Evolutionary conservation across 1,284 basidiomycete species (phyloP), one percentile per base, ranked within the genome.

Genomic region (Ganoderma meredithae): DNA sequence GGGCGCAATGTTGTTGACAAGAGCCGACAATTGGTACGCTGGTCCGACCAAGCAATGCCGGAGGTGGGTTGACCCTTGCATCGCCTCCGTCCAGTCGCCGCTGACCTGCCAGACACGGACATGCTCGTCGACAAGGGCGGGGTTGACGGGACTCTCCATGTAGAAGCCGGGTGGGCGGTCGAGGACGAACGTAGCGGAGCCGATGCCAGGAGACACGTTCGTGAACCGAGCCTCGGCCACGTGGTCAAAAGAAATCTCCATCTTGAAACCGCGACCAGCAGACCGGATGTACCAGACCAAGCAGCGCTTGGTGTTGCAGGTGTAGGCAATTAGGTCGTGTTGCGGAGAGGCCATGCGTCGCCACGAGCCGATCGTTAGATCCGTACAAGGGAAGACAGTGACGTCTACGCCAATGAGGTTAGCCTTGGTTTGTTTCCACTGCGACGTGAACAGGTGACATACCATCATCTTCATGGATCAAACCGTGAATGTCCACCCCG

Each of bases 231-330:
- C 85, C 56, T 88, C 82, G 25, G 83, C 71, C 69, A 95, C 88
- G 70, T 78, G 83, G 66, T 87, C 83, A 77, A 91, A 93, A 4
- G 90, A 86, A n/a, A 94, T 84, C 71, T 92, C 90, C 90, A 95
- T 94, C 79, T 94, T 94, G 84, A 93, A 94, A 44, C 90, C 87
- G 72, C 85, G 85, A 36, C 91, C 91, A 1, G 81, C 83, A 19
- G 90, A 90, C 55, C 89, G 86, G 70, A 95, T 89, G 78, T 90
- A 94, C 93, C 93, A 95, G 1, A 86, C 87, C 55, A 95, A 80
- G 73, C 85, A 89, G 47, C 85, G 86, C 72, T 86, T 89, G 60
- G 79, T 72, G 43, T 93, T 89, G 77, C 86, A 93, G 25, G 90
- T 81, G 79, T 94, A 95, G 3, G 90, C 91, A 52, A 94, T 83